Base-by-base conservation (phyloP, 1,284 basidiomycete species). In the Apiotrichum domesticum region DNA sequence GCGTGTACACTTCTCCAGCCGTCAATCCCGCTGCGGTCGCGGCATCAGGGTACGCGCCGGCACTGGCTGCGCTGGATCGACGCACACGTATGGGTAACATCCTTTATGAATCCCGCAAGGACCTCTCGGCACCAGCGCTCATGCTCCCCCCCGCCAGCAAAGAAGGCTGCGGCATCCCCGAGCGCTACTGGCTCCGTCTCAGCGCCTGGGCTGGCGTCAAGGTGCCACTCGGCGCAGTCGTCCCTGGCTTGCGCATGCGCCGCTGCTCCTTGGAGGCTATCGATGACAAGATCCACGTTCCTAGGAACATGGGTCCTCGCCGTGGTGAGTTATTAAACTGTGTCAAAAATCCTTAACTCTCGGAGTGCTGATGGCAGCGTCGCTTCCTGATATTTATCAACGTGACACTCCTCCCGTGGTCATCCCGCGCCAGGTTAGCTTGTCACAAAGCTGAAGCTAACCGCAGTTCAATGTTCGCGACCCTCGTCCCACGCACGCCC, bases 141-240 rank as follows among this genome's bases (percentile, higher is more conserved):
- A 58, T 58, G 48, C 46, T 66, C 49, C 52, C 64, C 42, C 54
- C 62, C n/a, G 44, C 51, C 50, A 56, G 52, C 51, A 63, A 58
- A 13, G 68, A 71, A 14, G 73, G 73, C 1, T 70, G 69, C 47
- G 71, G 73, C n/a, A 73, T 75, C 33, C 73, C 73, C 0, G 71
- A 72, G 44, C 56, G 61, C 32, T 58, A 66, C 41, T 71, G 70
- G 65, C 6, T 60, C 0, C 47, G 45, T 9, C 51, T 63, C 2
- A 45, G 51, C 1, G 33, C 51, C 1, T 60, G 58, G 54, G 56
- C 54, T 5, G 54, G 47, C 13, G 61, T 63, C 46, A 63, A 63
- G 49, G 58, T 63, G 7, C 62, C 58, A 4, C 46, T 60, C 7
- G 62, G 62, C 3, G 46, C 58, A 0, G 52, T 60, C 10, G 33